phyloP scores from a whole-genome alignment of 2,329 filamentous ascomycete species.

The Fusarium avenaceum region DNA sequence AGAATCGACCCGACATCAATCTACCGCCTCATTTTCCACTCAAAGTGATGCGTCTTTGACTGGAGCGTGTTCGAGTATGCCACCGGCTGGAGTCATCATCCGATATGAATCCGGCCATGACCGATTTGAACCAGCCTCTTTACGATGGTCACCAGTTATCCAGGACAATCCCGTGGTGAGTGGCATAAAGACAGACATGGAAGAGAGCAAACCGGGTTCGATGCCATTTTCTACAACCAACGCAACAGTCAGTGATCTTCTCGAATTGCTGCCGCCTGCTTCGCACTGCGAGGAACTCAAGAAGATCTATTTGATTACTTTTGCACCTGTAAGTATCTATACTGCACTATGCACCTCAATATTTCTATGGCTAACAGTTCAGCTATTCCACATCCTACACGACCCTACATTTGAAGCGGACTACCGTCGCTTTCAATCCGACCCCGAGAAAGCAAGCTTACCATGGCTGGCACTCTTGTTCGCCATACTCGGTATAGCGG shows the following conservation, averaged over 20 bases:
- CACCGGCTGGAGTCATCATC: slow-evolving; percentile 11
- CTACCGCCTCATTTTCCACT: neutral
- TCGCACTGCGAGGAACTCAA: slow-evolving; percentile 5
- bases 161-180: neutral
- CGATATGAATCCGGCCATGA: slow-evolving; percentile 25
- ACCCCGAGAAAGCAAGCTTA: neutral
- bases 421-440: slow-evolving; percentile 1
- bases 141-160: slow-evolving; percentile 25
- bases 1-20: slow-evolving; percentile 1
- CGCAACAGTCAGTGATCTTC: neutral
- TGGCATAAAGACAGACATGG: neutral
- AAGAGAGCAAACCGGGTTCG: neutral
- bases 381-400: slow-evolving; percentile 6
- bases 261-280: neutral
- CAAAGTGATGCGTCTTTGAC: neutral
- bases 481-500: neutral
- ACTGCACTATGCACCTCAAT: too few species aligned
- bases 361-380: too few species aligned
- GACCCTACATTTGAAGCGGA: slow-evolving; percentile 3
- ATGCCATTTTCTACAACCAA: slow-evolving; percentile 3
- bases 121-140: slow-evolving; percentile 20
- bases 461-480: slow-evolving; percentile 2
- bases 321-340: neutral
- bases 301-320: neutral
- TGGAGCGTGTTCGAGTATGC: neutral